Conservation (phyloP, 345 rosid genomes). For the Aegle marmelos region DNA sequence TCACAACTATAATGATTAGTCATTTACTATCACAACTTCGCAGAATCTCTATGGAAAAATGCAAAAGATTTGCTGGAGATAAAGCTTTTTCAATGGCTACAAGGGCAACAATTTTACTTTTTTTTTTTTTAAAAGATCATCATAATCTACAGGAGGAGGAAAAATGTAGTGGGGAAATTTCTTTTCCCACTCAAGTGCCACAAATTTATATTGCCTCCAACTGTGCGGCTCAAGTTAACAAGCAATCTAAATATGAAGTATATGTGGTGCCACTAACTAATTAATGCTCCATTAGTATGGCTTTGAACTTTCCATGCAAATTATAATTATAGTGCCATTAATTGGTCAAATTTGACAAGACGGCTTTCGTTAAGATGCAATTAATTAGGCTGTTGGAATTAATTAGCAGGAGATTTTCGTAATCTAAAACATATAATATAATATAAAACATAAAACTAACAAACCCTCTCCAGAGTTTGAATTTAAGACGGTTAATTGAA, state of each 20-base stretch:
- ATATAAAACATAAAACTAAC: too few relatives aligned
- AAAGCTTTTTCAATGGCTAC: constrained; percentile 3
- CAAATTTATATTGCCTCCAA: not conserved
- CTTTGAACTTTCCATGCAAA: too few relatives aligned
- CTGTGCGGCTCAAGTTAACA: not conserved
- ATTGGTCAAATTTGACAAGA: too few relatives aligned
- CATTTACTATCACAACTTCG: constrained; percentile 31
- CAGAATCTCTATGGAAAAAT: constrained; percentile 35
- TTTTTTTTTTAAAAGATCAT: too few relatives aligned
- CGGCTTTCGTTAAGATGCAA: too few relatives aligned
- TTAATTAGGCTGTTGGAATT: too few relatives aligned
- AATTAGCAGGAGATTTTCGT: too few relatives aligned
- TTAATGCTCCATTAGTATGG: too few relatives aligned
- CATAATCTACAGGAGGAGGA: not conserved
- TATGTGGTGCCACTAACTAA: not conserved
- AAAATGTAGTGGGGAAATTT: not conserved
- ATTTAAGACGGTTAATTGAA: too few relatives aligned
- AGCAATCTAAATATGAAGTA: not conserved
- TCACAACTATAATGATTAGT: constrained; percentile 31
- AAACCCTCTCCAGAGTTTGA: too few relatives aligned
- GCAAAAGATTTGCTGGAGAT: constrained; percentile 22
- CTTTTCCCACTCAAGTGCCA: constrained; percentile 17
- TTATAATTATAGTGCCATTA: too few relatives aligned
- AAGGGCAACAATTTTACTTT: not conserved
- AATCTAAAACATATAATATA: too few relatives aligned